A percentile compares a stretch with the other conserved stretches of the same genome.
These are phyloP conservation scores for Pleurotus salmoneostramineus DNA, from an alignment of 768 basidiomycete genomes.

Conservation along the genomic window DNA sequence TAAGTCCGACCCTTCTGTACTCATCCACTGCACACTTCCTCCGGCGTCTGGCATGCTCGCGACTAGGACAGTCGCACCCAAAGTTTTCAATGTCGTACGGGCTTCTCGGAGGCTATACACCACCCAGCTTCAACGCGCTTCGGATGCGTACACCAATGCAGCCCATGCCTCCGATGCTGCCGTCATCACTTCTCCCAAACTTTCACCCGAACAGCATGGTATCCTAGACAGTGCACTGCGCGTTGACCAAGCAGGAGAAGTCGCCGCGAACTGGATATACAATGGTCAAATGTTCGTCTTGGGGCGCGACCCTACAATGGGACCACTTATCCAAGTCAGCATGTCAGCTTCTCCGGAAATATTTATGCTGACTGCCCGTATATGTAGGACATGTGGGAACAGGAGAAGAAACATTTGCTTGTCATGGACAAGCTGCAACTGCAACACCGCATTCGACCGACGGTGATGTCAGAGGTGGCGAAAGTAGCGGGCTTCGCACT, in stretches of 20 bases:
- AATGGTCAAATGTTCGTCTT: slow-evolving; percentile 79
- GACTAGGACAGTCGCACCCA: too few species aligned
- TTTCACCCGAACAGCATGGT: background rate
- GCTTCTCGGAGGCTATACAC: background rate
- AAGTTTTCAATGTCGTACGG: too few species aligned
- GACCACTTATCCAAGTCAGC: slow-evolving; percentile 70
- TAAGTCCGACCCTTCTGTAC: too few species aligned
- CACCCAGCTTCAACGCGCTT: background rate
- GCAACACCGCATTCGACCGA: slow-evolving; percentile 85
- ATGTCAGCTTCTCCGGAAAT: background rate
- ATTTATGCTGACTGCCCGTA: background rate
- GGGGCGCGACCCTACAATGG: slow-evolving; percentile 48
- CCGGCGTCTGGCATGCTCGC: background rate
- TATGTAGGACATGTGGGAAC: slow-evolving; percentile 95
- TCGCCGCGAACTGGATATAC: slow-evolving; percentile 97
- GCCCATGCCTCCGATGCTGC: background rate
- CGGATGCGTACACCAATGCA: background rate
- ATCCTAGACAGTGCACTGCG: slow-evolving; percentile 67
- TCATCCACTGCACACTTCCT: background rate
- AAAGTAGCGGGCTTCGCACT: slow-evolving; percentile 85
- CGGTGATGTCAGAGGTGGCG: slow-evolving; percentile 78
- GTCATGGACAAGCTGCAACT: slow-evolving; percentile 83
- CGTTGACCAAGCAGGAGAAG: slow-evolving; percentile 94
- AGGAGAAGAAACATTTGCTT: slow-evolving; percentile 86
- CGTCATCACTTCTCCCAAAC: background rate